Evolutionary conservation across 345 rosid species (phyloP), one percentile per base, ranked within the genome.

Genomic region (Hibiscus trionum): DNA sequence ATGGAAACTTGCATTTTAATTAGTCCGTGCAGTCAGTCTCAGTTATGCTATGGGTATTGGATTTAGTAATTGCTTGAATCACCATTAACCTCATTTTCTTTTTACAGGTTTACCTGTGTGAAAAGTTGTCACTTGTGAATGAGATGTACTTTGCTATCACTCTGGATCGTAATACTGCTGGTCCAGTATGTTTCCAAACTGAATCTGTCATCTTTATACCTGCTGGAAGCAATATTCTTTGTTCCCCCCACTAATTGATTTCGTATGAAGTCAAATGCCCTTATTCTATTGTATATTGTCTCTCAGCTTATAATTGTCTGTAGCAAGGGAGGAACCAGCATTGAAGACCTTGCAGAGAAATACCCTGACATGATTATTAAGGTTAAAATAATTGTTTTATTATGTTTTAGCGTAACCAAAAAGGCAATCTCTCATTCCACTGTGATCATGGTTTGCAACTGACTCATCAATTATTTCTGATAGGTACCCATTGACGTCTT

Each of bases 131-230:
- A 16, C 94, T 96, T 35, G 86, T 87, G 79, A 93, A 96, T 75
- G 99, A 96, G 94, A 96, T 93, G 98, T 96, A 96, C 86, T 93
- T 96, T 65, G 96, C 98, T 79, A 93, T 96, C 66, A 90, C 92
- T 76, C 87, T 96, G 50, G 99, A 96, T 85, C 94, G 98, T 72
- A 86, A 82, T 71, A 82, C 96, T 82, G 94, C 98, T 82, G 98
- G 98, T 52, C 99, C 98, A 53, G 99, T 96, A 91, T 57, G 89
- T 86, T 80, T 55, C 68, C 42, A 21, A 26, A 10, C 74, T 27
- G 65, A 37, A 37, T 9, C 37, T 4, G 21, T 26, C 62, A 44
- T 59, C 21, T 24, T 57, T 57, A 1, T 15, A 4, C 11, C 37
- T 56, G 33, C 29, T 70, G 37, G 19, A 26, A 58, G 26, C 65